phyloP scores from a whole-genome alignment of 805 yeast species.

The Kazachstania viticola region DNA sequence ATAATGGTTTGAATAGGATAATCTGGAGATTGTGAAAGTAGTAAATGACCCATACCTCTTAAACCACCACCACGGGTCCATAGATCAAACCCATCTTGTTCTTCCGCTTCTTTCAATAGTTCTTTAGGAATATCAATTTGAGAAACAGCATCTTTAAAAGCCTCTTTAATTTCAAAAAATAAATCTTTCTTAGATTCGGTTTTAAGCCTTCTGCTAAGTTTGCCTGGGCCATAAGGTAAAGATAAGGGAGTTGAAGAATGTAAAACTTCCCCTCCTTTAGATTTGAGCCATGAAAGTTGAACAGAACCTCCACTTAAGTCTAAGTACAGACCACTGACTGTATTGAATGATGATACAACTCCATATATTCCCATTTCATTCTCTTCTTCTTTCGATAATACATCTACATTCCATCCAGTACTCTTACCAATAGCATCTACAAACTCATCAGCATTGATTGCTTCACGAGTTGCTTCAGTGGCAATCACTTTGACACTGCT shows the following conservation, averaged over 20 bases:
- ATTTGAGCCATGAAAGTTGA: conserved; percentile 58
- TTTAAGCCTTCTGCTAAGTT: conserved; percentile 43
- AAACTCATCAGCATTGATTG: conserved; percentile 50
- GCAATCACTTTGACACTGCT: conserved; percentile 55
- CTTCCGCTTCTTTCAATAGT: conserved; percentile 38
- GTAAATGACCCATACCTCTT: conserved; percentile 54
- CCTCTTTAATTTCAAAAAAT: conserved; percentile 39
- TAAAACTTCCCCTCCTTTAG: conserved; percentile 41
- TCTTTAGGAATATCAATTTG: conserved; percentile 42
- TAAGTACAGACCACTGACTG: conserved; percentile 55
- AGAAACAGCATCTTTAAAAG: conserved; percentile 37
- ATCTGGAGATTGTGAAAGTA: conserved; percentile 38
- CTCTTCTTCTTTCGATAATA: conserved; percentile 52
- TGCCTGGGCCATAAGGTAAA: conserved; percentile 67
- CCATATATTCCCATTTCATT: conserved; percentile 61
- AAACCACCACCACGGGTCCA: conserved; percentile 69
- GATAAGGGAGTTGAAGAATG: conserved; percentile 49
- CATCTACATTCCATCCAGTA: conserved; percentile 54
- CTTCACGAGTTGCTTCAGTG: conserved; percentile 65
- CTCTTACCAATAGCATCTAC: conserved; percentile 43
- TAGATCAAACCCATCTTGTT: conserved; percentile 49
- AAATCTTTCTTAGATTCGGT: conserved; percentile 39
- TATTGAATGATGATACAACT: conserved; percentile 60
- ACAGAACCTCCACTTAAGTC: conserved; percentile 67
- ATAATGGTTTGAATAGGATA: conserved; percentile 63